Conservation (phyloP, 192 early-diverging fungal species). For the Fimicolochytrium jonesii region DNA sequence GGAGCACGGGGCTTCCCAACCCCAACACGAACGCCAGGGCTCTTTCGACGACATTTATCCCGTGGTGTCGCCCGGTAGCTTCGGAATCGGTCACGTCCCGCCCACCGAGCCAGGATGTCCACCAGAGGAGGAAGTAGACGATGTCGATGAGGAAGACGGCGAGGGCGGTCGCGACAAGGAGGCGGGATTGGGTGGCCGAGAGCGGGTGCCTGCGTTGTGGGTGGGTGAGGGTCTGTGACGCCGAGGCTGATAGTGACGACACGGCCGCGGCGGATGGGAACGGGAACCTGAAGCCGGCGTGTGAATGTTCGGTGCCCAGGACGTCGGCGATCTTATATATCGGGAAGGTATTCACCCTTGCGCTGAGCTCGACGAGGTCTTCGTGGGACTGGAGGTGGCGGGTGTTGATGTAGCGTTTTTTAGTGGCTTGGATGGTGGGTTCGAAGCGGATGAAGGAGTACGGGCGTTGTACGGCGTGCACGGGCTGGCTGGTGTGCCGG, state of each 20-base stretch:
- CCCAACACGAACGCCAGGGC: neutral
- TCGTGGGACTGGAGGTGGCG: constrained; percentile 28
- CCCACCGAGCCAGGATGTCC: constrained; percentile 2
- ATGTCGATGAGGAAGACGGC: neutral
- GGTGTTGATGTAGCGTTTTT: constrained; percentile 39
- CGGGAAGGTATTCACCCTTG: constrained; percentile 18
- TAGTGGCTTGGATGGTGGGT: constrained; percentile 29
- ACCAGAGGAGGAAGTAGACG: neutral
- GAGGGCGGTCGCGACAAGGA: neutral
- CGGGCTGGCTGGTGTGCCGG: neutral
- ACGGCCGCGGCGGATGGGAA: neutral
- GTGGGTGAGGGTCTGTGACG: too few species aligned
- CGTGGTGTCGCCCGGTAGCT: too few species aligned
- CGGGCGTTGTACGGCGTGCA: constrained; percentile 25
- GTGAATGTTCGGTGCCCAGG: constrained; percentile 6
- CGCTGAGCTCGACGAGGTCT: constrained; percentile 31
- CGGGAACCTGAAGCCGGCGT: neutral
- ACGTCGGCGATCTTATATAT: constrained; percentile 25
- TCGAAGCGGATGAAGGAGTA: constrained; percentile 45
- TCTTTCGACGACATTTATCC: neutral
- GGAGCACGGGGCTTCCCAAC: neutral
- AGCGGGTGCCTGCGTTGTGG: too few species aligned
- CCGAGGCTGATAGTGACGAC: neutral
- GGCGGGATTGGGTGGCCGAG: neutral
- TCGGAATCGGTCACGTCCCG: too few species aligned